Evolutionary conservation across 2,329 filamentous ascomycete genomes (phyloP).

Genomic region (Karstenula rhodostoma): DNA sequence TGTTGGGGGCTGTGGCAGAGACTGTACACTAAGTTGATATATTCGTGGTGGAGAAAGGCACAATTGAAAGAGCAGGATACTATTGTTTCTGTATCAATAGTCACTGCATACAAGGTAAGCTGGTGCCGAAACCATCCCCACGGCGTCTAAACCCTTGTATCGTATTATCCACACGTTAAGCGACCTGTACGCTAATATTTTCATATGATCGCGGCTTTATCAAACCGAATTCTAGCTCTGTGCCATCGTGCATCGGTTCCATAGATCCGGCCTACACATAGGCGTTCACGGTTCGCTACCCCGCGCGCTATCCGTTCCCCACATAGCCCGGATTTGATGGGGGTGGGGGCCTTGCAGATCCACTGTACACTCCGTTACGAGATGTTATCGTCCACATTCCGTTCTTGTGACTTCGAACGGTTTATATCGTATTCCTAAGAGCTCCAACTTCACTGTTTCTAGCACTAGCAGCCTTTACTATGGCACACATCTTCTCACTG

Average conservation of each 20-base stretch:
- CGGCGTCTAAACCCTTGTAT: neutral
- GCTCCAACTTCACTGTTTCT: too few species aligned
- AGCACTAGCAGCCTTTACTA: slow-evolving; percentile 15
- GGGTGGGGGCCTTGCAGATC: slow-evolving; percentile 1
- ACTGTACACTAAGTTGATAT: too few species aligned
- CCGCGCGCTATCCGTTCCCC: slow-evolving; percentile 28
- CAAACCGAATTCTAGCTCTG: slow-evolving; percentile 18
- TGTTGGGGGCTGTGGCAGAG: too few species aligned
- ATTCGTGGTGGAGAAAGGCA: neutral
- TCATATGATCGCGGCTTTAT: slow-evolving; percentile 15
- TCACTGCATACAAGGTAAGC: neutral
- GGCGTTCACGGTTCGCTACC: slow-evolving; percentile 22
- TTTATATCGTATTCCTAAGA: neutral
- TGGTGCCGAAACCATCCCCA: neutral
- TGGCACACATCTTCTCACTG: slow-evolving; percentile 47
- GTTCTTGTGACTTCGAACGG: neutral
- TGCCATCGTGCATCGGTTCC: slow-evolving; percentile 12
- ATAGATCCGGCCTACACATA: slow-evolving; percentile 22
- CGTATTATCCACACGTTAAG: neutral
- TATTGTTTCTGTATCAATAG: neutral
- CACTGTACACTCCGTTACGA: slow-evolving; percentile 17
- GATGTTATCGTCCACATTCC: neutral
- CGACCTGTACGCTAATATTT: neutral
- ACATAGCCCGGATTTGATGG: slow-evolving; percentile 24
- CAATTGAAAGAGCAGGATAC: neutral